Base-by-base conservation (phyloP, 768 basidiomycete genomes). In the Leccinum aurantiacum region DNA sequence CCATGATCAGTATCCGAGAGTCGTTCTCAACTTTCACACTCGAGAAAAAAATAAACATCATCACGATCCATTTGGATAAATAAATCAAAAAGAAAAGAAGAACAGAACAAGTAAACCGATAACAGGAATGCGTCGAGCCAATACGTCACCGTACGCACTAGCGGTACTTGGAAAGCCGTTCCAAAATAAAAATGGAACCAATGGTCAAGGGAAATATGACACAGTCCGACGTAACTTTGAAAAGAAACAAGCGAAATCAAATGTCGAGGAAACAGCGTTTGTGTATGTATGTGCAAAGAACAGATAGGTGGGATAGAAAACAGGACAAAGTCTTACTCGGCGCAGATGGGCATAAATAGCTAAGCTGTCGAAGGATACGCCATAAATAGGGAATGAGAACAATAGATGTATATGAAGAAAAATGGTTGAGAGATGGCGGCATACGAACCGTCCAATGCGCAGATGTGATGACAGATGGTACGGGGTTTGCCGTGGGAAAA, bases 321-420 rank as follows among this genome's bases (percentile, higher is more conserved):
- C 8, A 41, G 8, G 17, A 10, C 41, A 41, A n/a, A 41, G n/a
- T n/a, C 41, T 41, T 33, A 54, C 49, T 63, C 22, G 71, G 71
- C 71, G 67, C 57, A 71, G 68, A 64, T 63, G 65, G 65, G 69
- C 71, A 66, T 73, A 74, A 63, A 74, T 73, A 74, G 48, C 52
- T 55, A 13, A 25, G 22, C 41, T 51, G 65, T 59, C 73, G 13
- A 65, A 60, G 69, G 61, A 69, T 73, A 72, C 71, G 69, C 69
- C 67, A 60, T 67, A 73, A 73, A 73, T 71, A 65, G 47, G 55
- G 60, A 60, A 60, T 47, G 29, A 14, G 17, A 65, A 41, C 41
- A 25, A 60, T 58, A 62, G 47, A 64, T 73, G 27, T 59, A 63
- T 54, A 25, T 14, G 47, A 22, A 47, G 52, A 49, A 51, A 54